phyloP scores from a whole-genome alignment of 129 eudicot species.

The Glebionis coronaria region DNA sequence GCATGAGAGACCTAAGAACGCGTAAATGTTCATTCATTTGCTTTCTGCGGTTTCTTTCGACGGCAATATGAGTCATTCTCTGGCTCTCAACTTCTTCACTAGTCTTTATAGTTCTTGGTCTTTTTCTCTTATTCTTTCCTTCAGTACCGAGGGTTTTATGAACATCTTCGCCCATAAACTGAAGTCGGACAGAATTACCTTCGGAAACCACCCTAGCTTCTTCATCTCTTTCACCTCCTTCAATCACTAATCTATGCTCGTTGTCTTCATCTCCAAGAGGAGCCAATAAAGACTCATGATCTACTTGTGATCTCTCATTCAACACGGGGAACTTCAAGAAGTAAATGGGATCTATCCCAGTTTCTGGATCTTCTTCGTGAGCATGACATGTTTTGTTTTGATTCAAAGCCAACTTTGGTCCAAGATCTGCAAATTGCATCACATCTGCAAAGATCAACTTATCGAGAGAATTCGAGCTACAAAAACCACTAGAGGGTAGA shows the following conservation, averaged over 20 bases:
- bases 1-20: conserved; percentile 94
- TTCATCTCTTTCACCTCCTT: conserved; percentile 34
- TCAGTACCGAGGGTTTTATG: conserved; percentile 41
- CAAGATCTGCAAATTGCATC: conserved; percentile 94
- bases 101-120: conserved; percentile 79
- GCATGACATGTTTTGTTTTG: conserved; percentile 50
- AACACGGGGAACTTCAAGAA: conserved; percentile 79
- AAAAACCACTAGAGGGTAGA: conserved; percentile 29
- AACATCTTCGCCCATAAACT: conserved; percentile 42
- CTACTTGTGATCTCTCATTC: conserved; percentile 50
- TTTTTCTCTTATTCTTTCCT: conserved; percentile 78
- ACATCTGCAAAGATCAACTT: conserved; percentile 92
- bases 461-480: conserved; percentile 46
- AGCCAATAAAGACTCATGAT: conserved; percentile 41
- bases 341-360: conserved; percentile 62
- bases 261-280: conserved; percentile 39
- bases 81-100: conserved; percentile 98
- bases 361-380: conserved; percentile 42
- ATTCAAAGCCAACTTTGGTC: conserved; percentile 64
- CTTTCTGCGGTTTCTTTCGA: conserved; percentile 92
- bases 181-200: conserved; percentile 42
- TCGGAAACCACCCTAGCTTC: conserved; percentile 41
- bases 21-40: conserved; percentile 99
- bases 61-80: conserved; percentile 97
- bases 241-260: conserved; percentile 16